phyloP scores from a whole-genome alignment of 2,329 filamentous ascomycete genomes.

The Fusarium chuoi region DNA sequence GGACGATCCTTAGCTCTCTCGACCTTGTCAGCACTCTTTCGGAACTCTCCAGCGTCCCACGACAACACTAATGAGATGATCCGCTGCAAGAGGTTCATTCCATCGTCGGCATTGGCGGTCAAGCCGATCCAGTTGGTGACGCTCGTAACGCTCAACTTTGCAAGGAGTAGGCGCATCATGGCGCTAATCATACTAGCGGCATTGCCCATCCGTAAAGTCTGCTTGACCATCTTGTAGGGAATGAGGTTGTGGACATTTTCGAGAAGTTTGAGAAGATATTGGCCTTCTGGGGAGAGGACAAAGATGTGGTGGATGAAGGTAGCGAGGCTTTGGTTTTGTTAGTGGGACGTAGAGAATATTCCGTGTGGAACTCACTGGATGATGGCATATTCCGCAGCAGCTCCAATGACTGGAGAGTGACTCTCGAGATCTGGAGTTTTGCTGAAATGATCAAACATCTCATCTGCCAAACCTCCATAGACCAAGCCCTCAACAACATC shows the following conservation, averaged over 20 bases:
- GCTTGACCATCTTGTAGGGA: constrained; percentile 76
- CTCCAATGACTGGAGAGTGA: constrained; percentile 70
- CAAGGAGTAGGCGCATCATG: constrained; percentile 76
- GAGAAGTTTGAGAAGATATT: constrained; percentile 76
- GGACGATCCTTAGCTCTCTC: constrained; percentile 68
- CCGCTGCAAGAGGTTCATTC: constrained; percentile 82
- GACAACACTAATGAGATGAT: constrained; percentile 78
- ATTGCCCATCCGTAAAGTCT: constrained; percentile 80
- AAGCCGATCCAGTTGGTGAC: constrained; percentile 84
- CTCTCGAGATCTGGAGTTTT: constrained; percentile 71
- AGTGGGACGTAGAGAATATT: constrained; percentile 14
- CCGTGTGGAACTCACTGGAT: constrained; percentile 67
- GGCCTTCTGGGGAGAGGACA: constrained; percentile 78
- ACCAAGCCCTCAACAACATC: constrained; percentile 73
- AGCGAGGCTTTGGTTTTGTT: constrained; percentile 64
- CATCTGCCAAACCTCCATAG: constrained; percentile 74
- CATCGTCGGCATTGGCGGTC: constrained; percentile 76
- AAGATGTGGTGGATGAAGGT: constrained; percentile 80
- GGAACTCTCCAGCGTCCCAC: constrained; percentile 79
- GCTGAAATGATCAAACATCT: constrained; percentile 69
- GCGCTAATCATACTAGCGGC: constrained; percentile 84
- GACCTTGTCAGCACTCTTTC: constrained; percentile 71
- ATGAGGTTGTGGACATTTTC: constrained; percentile 76
- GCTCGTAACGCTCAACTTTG: constrained; percentile 79
- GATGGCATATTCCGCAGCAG: constrained; percentile 72